Conservation (phyloP, 139 green algal genomes). For the Micromonas commoda region DNA sequence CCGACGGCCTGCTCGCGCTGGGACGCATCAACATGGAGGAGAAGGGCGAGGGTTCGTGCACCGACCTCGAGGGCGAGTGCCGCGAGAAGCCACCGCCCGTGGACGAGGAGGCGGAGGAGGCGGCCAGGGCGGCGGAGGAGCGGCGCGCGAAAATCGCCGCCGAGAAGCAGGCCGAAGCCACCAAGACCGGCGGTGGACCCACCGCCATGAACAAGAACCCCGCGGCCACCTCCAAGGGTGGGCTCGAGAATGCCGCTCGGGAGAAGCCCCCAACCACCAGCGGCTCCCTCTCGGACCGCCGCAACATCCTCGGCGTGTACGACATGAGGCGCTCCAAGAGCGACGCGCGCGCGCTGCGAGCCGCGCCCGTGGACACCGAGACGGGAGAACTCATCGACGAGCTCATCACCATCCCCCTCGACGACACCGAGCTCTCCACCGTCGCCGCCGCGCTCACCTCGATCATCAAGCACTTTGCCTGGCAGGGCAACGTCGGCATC, state of each 20-base stretch:
- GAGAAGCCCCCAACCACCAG: neutral
- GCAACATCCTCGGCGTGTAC: conserved; percentile 23
- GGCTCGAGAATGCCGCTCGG: neutral
- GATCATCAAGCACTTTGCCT: conserved; percentile 27
- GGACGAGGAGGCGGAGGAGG: conserved; percentile 12
- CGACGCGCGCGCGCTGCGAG: neutral
- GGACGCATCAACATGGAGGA: conserved; percentile 30
- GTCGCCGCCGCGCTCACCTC: conserved; percentile 8
- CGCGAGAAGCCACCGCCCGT: conserved; percentile 23
- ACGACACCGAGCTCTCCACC: neutral
- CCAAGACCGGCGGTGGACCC: no score
- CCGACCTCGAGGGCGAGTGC: conserved; percentile 28
- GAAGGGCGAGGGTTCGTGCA: conserved; percentile 20
- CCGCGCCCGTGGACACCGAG: conserved; percentile 28
- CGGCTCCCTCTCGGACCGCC: neutral
- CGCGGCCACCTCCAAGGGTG: neutral
- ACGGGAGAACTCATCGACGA: conserved; percentile 16
- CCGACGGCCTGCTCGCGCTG: conserved; percentile 37
- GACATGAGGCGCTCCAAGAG: neutral
- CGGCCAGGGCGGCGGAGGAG: neutral
- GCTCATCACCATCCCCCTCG: conserved; percentile 2
- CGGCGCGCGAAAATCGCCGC: conserved; percentile 1
- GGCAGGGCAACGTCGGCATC: conserved; percentile 29
- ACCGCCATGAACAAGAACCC: neutral
- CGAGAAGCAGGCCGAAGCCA: neutral